Evolutionary conservation across 345 rosid genomes (phyloP), one percentile per base, ranked within the genome.

Genomic region (Salix caprea): DNA sequence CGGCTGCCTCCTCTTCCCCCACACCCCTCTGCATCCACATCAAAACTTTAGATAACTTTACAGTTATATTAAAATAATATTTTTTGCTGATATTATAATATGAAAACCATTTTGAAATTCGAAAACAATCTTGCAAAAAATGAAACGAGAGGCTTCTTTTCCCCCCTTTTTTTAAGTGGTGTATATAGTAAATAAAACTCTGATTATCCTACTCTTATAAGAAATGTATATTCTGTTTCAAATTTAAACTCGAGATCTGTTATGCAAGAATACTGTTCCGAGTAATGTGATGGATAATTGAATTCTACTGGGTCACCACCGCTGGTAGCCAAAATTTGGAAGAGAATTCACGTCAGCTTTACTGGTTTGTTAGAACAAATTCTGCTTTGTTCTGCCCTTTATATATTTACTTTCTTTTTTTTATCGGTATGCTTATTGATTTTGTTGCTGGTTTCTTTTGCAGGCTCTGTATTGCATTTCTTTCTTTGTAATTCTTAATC

Each of bases 381-480:
- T 42, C 46, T 56, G 32, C 64, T 40, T 66, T 71, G 12, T n/a
- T 60, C 21, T 60, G 32, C 56, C 3, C 50, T 18, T n/a, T 19
- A 3, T 37, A 2, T 36, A 10, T 34, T 18, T 46, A 36, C 28
- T 61, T 61, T 44, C 13, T 1, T 44, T 44, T 44, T 44, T 13
- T 13, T 44, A 40, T 44, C 13, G 5, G 0, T 16, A 67, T 66
- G 54, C 13, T 21, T 2, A 48, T 71, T 61, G 42, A 62, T 46
- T 72, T 75, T 37, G 69, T 80, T 65, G 61, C n/a, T 62, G 72
- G 65, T 77, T 40, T 76, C 26, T 50, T 80, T 72, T 83, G 88
- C 93, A 93, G 98, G 96, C 87, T 91, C 24, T 95, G 97, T 78
- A 84, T 95, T 67, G 82, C 90, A 21, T 93, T 90, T 81, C 99